A percentile compares a stretch with the other conserved stretches of the same genome.
phyloP scores from a whole-genome alignment of 768 basidiomycete species.

The Sporobolomyces roseus region DNA sequence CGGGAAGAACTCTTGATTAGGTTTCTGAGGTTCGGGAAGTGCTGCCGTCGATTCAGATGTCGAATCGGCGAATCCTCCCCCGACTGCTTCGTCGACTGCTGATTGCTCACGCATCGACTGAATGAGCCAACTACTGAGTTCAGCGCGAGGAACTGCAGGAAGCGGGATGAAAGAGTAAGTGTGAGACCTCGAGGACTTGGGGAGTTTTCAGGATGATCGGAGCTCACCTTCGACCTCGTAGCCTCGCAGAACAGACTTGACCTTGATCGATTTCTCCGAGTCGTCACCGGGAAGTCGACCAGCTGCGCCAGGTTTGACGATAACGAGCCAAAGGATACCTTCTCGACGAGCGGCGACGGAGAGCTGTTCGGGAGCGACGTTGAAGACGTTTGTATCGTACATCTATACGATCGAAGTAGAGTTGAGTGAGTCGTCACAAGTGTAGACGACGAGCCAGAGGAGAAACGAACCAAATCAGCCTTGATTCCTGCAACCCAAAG shows the following conservation, averaged over 20 bases:
- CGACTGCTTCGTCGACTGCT: conserved; percentile 24
- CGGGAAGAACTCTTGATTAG: conserved; percentile 27
- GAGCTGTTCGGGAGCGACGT: conserved; percentile 43
- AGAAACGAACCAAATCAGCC: conserved; percentile 44
- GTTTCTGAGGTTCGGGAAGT: conserved; percentile 16
- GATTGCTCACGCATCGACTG: conserved; percentile 38
- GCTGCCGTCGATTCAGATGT: neutral
- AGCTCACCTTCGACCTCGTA: conserved; percentile 38
- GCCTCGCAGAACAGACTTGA: conserved; percentile 30
- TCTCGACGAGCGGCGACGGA: conserved; percentile 43
- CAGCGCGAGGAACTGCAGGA: conserved; percentile 31
- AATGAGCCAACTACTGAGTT: conserved; percentile 35
- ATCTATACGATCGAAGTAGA: conserved; percentile 16
- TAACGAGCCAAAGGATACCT: conserved; percentile 46
- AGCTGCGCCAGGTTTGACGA: conserved; percentile 36
- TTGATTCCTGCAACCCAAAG: conserved; percentile 45
- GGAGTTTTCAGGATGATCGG: neutral
- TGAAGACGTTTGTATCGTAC: conserved; percentile 43
- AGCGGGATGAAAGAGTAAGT: neutral
- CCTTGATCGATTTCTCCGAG: conserved; percentile 37
- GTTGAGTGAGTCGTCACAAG: too few species aligned
- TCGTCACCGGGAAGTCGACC: conserved; percentile 14
- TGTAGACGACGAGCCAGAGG: neutral
- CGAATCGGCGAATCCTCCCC: conserved; percentile 6
- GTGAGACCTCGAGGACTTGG: neutral